Conservation (phyloP, 768 basidiomycete genomes). For the Cubamyces sp. region DNA sequence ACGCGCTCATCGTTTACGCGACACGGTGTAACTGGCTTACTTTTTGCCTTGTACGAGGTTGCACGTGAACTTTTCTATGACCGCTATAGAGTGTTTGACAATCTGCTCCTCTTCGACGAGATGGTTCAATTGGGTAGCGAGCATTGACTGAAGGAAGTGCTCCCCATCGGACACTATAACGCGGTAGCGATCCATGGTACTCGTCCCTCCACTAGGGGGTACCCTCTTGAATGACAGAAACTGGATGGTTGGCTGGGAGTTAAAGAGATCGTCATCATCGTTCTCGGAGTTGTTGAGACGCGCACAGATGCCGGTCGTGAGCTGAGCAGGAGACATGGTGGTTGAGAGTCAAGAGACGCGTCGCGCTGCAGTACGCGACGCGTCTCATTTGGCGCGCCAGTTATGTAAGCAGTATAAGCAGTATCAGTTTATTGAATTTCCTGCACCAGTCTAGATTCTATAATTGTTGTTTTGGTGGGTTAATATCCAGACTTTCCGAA, state of each 20-base stretch:
- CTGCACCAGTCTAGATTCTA: too few species aligned
- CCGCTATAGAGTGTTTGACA: conserved; percentile 66
- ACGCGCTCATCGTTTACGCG: neutral
- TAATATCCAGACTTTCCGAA: too few species aligned
- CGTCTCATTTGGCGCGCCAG: conserved; percentile 25
- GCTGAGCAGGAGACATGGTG: conserved; percentile 48
- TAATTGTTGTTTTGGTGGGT: too few species aligned
- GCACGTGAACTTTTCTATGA: conserved; percentile 75
- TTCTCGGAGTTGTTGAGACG: conserved; percentile 52
- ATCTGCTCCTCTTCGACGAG: conserved; percentile 69
- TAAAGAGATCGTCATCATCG: conserved; percentile 40
- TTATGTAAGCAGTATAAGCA: conserved; percentile 16
- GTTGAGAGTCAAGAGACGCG: conserved; percentile 20
- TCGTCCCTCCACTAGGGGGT: conserved; percentile 38
- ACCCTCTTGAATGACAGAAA: conserved; percentile 86
- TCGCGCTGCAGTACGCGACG: conserved; percentile 16
- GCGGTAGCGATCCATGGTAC: conserved; percentile 61
- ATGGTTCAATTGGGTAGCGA: conserved; percentile 87
- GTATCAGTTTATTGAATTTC: too few species aligned
- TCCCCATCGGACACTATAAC: conserved; percentile 91
- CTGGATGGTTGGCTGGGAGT: conserved; percentile 61
- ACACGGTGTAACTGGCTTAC: conserved; percentile 47
- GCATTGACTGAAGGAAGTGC: conserved; percentile 90
- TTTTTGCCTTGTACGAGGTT: conserved; percentile 85
- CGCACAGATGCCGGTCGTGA: conserved; percentile 60